A percentile compares a stretch with the other conserved stretches of the same genome.
Conservation (phyloP, 2,329 filamentous ascomycete genomes). For the Diplodia seriata region DNA sequence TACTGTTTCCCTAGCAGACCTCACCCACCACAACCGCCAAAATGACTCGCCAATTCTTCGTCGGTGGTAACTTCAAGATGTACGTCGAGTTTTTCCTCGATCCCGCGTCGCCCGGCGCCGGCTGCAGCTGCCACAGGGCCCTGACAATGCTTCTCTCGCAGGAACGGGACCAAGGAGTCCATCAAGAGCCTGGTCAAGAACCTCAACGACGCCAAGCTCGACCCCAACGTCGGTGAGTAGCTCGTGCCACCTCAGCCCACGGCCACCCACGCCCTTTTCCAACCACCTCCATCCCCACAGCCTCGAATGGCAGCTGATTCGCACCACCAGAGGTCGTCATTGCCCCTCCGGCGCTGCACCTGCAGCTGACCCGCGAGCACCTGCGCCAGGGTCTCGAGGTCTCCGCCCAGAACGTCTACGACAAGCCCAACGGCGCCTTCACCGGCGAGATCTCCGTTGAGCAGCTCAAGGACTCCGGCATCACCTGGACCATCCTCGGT, state of each 20-base stretch:
- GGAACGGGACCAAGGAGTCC: constrained; percentile 91
- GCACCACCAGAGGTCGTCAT: constrained; percentile 81
- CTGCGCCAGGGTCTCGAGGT: constrained; percentile 80
- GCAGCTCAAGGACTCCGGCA: constrained; percentile 86
- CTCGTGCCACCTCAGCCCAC: constrained; percentile 37
- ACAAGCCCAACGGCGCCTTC: constrained; percentile 96
- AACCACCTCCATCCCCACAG: constrained; percentile 31
- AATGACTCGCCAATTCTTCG: constrained; percentile 96
- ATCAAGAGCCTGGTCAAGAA: constrained; percentile 90
- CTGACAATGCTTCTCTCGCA: constrained; percentile 48
- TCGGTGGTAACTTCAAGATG: constrained; percentile 99
- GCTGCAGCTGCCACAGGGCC: constrained; percentile 22
- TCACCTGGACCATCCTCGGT: constrained; percentile 90
- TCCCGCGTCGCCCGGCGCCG: constrained; percentile 34
- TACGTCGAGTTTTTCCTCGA: constrained; percentile 55
- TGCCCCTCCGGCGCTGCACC: constrained; percentile 88
- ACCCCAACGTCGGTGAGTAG: constrained; percentile 72
- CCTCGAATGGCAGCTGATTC: background rate
- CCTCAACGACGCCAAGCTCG: constrained; percentile 84
- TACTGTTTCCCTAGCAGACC: constrained; percentile 7
- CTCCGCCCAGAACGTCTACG: constrained; percentile 94
- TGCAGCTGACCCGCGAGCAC: constrained; percentile 81
- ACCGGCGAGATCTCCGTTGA: constrained; percentile 94
- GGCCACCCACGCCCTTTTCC: constrained; percentile 8
- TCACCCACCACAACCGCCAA: constrained; percentile 52